Conservation (phyloP, 768 basidiomycete species). For the Amanita phalloides region DNA sequence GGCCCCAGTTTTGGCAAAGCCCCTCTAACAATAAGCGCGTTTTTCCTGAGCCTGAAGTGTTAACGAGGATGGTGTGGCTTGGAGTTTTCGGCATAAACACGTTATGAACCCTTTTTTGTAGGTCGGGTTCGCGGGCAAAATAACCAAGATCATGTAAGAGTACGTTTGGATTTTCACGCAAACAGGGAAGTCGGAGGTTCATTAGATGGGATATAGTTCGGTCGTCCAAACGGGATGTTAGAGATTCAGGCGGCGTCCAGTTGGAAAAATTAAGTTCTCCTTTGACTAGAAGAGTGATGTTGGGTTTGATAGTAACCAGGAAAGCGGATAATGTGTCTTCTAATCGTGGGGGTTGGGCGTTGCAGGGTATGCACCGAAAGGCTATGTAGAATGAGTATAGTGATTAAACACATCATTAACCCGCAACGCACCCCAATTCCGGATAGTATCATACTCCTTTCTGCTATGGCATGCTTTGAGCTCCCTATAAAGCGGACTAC, state of each 20-base stretch:
- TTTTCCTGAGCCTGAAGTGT: constrained; percentile 38
- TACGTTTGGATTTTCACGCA: constrained; percentile 29
- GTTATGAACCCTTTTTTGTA: constrained; percentile 24
- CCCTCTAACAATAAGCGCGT: constrained; percentile 33
- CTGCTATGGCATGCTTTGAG: background rate
- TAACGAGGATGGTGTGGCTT: constrained; percentile 34
- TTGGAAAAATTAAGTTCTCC: constrained; percentile 22
- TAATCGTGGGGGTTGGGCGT: background rate
- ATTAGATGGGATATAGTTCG: constrained; percentile 17
- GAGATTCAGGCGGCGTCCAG: constrained; percentile 18
- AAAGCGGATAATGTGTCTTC: background rate
- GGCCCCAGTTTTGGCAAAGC: constrained; percentile 33
- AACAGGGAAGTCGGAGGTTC: constrained; percentile 20
- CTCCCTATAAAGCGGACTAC: background rate
- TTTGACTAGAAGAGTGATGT: constrained; percentile 13
- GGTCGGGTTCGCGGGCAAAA: constrained; percentile 19
- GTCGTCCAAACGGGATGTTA: constrained; percentile 8
- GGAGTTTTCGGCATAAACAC: constrained; percentile 28
- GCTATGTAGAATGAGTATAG: background rate
- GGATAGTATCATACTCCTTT: background rate
- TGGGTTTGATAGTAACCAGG: background rate
- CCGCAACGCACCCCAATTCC: background rate
- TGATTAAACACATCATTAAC: background rate
- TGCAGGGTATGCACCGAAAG: background rate
- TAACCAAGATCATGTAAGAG: constrained; percentile 28